These are phyloP conservation scores for Eryngium alpinum DNA, from an alignment of 140 eudicot species.

Conservation along the genomic window DNA sequence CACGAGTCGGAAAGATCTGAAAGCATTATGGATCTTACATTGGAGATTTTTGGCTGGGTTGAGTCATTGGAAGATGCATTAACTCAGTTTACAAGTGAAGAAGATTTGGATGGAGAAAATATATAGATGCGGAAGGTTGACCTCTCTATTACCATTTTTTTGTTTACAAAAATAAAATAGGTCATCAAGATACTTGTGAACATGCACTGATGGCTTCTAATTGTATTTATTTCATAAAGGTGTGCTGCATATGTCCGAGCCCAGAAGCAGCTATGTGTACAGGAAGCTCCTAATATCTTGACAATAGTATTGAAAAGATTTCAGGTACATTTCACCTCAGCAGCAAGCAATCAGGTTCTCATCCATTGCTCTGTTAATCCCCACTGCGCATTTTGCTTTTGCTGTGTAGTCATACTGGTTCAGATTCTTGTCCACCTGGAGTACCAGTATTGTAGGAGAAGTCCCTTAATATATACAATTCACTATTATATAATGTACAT, in stretches of 20 bases:
- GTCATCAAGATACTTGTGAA: slow-evolving; percentile 4
- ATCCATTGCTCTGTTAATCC: background rate
- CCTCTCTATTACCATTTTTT: background rate
- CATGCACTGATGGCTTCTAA: slow-evolving; percentile 6
- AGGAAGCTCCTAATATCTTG: slow-evolving; percentile 81
- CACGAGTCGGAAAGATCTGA: slow-evolving; percentile 77
- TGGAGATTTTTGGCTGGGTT: slow-evolving; percentile 80
- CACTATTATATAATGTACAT: background rate
- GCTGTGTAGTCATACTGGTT: background rate
- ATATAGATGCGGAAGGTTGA: slow-evolving; percentile 85
- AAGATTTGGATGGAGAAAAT: slow-evolving; percentile 90
- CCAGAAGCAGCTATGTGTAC: slow-evolving; percentile 67
- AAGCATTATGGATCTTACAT: slow-evolving; percentile 78
- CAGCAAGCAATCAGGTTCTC: background rate
- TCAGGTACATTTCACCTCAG: slow-evolving; percentile 43
- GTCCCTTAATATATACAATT: background rate
- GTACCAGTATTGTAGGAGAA: background rate
- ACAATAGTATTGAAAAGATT: slow-evolving; percentile 85
- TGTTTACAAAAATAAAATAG: background rate
- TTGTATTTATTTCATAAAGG: slow-evolving; percentile 31
- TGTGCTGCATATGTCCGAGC: slow-evolving; percentile 80
- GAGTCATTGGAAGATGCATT: slow-evolving; percentile 80
- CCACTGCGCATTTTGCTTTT: background rate
- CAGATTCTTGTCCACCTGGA: background rate
- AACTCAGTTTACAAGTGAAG: slow-evolving; percentile 77